A percentile compares a stretch with the other conserved stretches of the same genome.
Conservation (phyloP, 768 basidiomycete genomes). For the Mycena floridula region DNA sequence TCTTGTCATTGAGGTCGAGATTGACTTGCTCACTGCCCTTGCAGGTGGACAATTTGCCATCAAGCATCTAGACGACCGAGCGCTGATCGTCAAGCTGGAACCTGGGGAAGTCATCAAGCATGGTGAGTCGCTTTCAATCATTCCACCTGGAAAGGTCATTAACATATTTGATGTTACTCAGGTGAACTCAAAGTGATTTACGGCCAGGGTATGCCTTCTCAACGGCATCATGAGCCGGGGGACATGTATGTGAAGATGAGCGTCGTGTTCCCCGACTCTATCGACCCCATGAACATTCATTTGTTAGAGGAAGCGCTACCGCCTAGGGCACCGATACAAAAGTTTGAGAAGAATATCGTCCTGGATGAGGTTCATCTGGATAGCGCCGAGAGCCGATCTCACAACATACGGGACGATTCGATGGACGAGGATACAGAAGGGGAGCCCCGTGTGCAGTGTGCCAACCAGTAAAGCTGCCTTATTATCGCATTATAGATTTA, state of each 20-base stretch:
- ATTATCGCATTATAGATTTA: constrained; percentile 3
- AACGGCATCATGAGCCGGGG: constrained; percentile 94
- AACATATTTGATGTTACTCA: constrained; percentile 22
- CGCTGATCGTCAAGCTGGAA: constrained; percentile 72
- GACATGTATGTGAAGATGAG: constrained; percentile 85
- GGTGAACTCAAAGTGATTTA: constrained; percentile 87
- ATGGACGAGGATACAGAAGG: constrained; percentile 91
- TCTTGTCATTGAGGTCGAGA: constrained; percentile 78
- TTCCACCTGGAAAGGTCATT: constrained; percentile 3
- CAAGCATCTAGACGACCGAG: constrained; percentile 91
- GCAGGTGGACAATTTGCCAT: constrained; percentile 89
- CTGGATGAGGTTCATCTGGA: constrained; percentile 84
- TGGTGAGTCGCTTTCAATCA: constrained; percentile 50
- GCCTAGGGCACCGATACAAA: constrained; percentile 60
- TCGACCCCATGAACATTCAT: constrained; percentile 61
- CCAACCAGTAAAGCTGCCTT: constrained; percentile 59
- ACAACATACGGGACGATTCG: constrained; percentile 56
- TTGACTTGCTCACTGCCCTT: constrained; percentile 90
- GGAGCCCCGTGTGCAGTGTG: constrained; percentile 94
- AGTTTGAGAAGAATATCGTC: constrained; percentile 57
- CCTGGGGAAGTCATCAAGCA: constrained; percentile 93
- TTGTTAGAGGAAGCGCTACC: constrained; percentile 84
- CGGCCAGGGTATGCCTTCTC: constrained; percentile 98
- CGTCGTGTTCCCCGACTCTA: constrained; percentile 83
- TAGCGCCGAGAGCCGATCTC: constrained; percentile 67